Base-by-base conservation (phyloP, 768 basidiomycete species). In the Pisolithus marmoratus region DNA sequence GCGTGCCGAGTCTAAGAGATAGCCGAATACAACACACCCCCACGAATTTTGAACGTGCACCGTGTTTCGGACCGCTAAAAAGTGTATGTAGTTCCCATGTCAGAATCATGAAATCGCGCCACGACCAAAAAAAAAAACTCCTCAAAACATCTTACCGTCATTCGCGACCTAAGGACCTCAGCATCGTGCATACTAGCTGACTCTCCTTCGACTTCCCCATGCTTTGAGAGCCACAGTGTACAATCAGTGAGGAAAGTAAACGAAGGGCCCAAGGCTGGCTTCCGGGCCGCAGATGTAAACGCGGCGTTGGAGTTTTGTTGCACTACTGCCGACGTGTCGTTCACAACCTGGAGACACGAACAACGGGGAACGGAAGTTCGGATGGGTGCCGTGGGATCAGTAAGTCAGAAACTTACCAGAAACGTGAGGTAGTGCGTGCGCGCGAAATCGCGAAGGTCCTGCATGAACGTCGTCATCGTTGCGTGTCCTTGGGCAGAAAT, bases 401-500 rank as follows among this genome's bases (percentile, higher is more conserved):
- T 5, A 34, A 20, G 43, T 11, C 14, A n/a, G 14, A 47, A 11
- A 68, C 81, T 57, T 52, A 87, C 87, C 36, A 90, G 61, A 36
- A 86, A 68, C 0, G 79, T 70, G 41, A 81, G 58, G 4, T 67
- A 67, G 46, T 70, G 71, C 6, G 60, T 64, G 43, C 74, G 76
- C 6, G 83, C 74, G 29, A 82, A 63, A 1, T 61, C 58, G 45
- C 81, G 78, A 23, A 90, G 72, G 48, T 82, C 76, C 2, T 75
- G 78, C 83, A 90, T 87, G 51, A 90, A 80, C 2, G 76, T 74
- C 0, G 77, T 77, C 86, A 90, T 89, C 17, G 78, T 68, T 0
- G 86, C 83, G 62, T 91, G 88, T 5, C 89, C 88, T 69, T 88
- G 81, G 2, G 85, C 78, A 4, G 87, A 84, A 3, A 80, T 72